Base-by-base conservation (phyloP, 139 green algal genomes). In the Chlamydomonas schloesseri region DNA sequence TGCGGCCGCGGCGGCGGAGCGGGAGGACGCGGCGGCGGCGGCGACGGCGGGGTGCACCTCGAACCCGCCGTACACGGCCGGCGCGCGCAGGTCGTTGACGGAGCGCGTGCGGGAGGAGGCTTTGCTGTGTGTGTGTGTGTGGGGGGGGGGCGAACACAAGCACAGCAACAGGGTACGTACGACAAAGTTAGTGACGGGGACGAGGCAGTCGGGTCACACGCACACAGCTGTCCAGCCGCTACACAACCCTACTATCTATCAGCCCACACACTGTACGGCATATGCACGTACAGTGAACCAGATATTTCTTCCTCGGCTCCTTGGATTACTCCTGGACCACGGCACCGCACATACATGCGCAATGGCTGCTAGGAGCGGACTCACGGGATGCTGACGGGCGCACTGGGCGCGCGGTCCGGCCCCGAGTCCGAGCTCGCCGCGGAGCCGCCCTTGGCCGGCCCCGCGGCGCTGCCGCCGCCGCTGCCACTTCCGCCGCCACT, bases 31-130 rank as follows among this genome's bases (percentile, higher is more conserved):
- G 31, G 67, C 50, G 80, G 80, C 80, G n/a, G 80, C 67, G 31
- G 80, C 67, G 50, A 86, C 68, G 34, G 67, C 67, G 33, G 53
- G 50, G 31, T 78, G 37, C 28, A 84, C 78, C 34, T 86, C 80
- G 34, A 86, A 86, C 26, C 80, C 80, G 68, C 80, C 80, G 80
- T 86, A 86, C 80, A 86, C 80, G 2, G 67, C 67, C 1, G 50
- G 67, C 1, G 80, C 24, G 50, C 68, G 80, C 23, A 86, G 80
- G 68, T 86, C 80, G n/a, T 24, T 60, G 23, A 86, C 80, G 50
- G 80, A 86, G 50, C 68, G 80, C 8, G 80, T 77, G 47, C 80
- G 80, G 50, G 36, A 53, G 23, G 79, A 76, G 11, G 79, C 60
- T 10, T 34, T 34, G 36, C 79, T 76, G 79, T 4, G 69, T 4